Evolutionary conservation across 345 rosid species (phyloP).

Genomic region (Nasturtium officinale): DNA sequence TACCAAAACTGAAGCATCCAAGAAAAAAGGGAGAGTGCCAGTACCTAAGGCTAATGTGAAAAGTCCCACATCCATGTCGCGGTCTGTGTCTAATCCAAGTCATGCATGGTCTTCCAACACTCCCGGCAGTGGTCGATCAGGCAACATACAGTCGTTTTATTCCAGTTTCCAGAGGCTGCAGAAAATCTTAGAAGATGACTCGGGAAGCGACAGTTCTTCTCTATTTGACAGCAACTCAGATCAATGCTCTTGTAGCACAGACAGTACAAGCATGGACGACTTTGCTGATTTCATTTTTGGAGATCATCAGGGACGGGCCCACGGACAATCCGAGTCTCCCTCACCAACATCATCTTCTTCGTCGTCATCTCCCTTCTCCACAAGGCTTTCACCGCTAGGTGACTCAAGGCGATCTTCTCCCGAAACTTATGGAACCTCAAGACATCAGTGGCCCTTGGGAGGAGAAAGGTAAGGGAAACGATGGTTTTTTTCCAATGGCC

Average conservation of each 20-base stretch:
- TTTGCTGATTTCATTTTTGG: slow-evolving; percentile 70
- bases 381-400: slow-evolving; percentile 48
- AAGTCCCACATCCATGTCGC: slow-evolving; percentile 38
- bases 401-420: slow-evolving; percentile 28
- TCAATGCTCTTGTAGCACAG: slow-evolving; percentile 87
- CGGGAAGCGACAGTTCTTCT: slow-evolving; percentile 83
- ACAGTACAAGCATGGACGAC: slow-evolving; percentile 77
- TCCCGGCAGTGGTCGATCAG: slow-evolving; percentile 40
- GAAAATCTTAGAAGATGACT: slow-evolving; percentile 75
- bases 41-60: slow-evolving; percentile 42
- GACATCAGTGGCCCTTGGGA: slow-evolving; percentile 35
- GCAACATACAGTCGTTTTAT: slow-evolving; percentile 64
- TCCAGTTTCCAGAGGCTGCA: slow-evolving; percentile 62
- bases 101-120: slow-evolving; percentile 42
- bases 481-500: slow-evolving; percentile 50
- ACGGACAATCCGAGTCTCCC: slow-evolving; percentile 57
- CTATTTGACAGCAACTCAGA: slow-evolving; percentile 83
- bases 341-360: slow-evolving; percentile 63
- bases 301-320: slow-evolving; percentile 52
- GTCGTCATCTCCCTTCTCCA: slow-evolving; percentile 56
- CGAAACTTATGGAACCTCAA: slow-evolving; percentile 37
- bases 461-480: slow-evolving; percentile 41
- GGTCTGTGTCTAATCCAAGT: slow-evolving; percentile 40
- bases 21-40: slow-evolving; percentile 45
- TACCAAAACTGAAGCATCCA: slow-evolving; percentile 33